A percentile compares a stretch with the other conserved stretches of the same genome.
These are phyloP conservation scores for Hericium coralloides DNA, from an alignment of 768 basidiomycete species.

Conservation along the genomic window DNA sequence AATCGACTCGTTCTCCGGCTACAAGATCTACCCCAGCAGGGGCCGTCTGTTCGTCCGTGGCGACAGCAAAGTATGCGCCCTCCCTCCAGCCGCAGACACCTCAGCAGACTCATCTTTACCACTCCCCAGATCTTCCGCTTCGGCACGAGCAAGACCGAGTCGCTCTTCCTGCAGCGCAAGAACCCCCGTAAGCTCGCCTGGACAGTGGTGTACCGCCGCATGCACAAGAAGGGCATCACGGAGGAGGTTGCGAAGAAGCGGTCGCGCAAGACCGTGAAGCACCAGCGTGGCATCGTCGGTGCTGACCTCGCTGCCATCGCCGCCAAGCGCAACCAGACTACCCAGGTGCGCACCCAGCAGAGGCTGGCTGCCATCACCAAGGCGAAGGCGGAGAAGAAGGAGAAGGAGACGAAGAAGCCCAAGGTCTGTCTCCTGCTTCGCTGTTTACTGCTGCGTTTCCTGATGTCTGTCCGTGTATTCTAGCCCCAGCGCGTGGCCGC, in stretches of 20 bases:
- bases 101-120: neutral
- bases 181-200: constrained; percentile 99
- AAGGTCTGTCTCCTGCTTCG: constrained; percentile 42
- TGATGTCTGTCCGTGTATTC: neutral
- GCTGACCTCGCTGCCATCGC: constrained; percentile 88
- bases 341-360: constrained; percentile 72
- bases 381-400: constrained; percentile 96
- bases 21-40: constrained; percentile 96
- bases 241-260: constrained; percentile 99
- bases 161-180: constrained; percentile 98
- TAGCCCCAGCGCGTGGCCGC: constrained; percentile 47
- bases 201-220: constrained; percentile 88
- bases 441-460: neutral
- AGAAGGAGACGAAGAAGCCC: constrained; percentile 84
- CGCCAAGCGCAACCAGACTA: constrained; percentile 88
- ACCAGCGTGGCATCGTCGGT: constrained; percentile 97
- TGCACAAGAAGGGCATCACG: constrained; percentile 99
- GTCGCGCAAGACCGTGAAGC: constrained; percentile 92
- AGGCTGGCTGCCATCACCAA: constrained; percentile 83
- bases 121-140: constrained; percentile 84
- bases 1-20: constrained; percentile 96
- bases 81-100: no score
- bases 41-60: constrained; percentile 93
- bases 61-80: constrained; percentile 79
- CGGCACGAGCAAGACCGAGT: constrained; percentile 84